Conservation (phyloP, 2,329 filamentous ascomycete species). For the Daldinia sp. region DNA sequence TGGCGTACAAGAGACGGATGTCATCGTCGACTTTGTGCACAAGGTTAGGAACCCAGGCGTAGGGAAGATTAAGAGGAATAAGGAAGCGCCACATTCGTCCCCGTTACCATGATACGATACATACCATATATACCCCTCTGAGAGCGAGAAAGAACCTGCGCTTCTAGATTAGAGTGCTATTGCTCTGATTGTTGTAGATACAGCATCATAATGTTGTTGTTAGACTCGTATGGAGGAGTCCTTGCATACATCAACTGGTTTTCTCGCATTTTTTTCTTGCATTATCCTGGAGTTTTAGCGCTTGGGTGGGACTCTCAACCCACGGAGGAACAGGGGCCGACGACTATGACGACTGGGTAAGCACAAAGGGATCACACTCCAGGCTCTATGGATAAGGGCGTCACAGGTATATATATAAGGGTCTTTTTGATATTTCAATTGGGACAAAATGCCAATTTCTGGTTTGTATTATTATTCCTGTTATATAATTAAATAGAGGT, state of each 20-base stretch:
- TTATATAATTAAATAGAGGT: not conserved
- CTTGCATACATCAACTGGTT: constrained; percentile 18
- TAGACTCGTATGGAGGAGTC: constrained; percentile 31
- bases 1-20: constrained; percentile 83
- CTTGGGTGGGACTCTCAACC: constrained; percentile 34
- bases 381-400: constrained; percentile 9
- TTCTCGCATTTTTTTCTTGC: constrained; percentile 30
- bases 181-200: constrained; percentile 28
- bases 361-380: constrained; percentile 10
- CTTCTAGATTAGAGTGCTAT: constrained; percentile 18
- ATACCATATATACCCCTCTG: constrained; percentile 7
- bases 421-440: constrained; percentile 19
- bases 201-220: constrained; percentile 3
- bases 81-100: constrained; percentile 51
- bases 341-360: constrained; percentile 35
- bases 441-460: constrained; percentile 4
- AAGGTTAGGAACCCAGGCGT: constrained; percentile 71
- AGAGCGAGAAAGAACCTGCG: constrained; percentile 15
- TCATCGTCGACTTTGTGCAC: constrained; percentile 83
- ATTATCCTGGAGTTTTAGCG: constrained; percentile 42
- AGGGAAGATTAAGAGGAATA: constrained; percentile 52
- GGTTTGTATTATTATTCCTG: constrained; percentile 4
- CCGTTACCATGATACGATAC: constrained; percentile 49
- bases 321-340: constrained; percentile 37
- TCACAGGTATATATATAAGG: constrained; percentile 23